Conservation (phyloP, 345 rosid species). For the Pugionium dolabratum region DNA sequence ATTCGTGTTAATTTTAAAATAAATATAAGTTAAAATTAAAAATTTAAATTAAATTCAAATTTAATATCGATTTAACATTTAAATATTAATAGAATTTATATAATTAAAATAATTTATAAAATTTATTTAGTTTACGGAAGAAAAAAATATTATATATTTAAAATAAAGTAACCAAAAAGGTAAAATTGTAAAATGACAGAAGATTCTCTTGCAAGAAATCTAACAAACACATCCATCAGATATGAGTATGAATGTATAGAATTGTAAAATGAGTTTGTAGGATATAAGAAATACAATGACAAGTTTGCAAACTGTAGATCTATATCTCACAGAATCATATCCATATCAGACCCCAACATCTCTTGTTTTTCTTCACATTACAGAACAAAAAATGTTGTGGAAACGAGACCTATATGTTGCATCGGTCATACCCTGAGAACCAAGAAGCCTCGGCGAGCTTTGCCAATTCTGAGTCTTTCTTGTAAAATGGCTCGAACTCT, state of each 20-base stretch:
- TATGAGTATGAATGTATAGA: not conserved
- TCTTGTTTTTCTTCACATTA: slow-evolving; percentile 20
- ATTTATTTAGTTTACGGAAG: too few species aligned
- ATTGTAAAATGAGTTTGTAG: slow-evolving; percentile 9
- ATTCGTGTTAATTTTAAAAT: too few species aligned
- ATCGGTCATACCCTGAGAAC: slow-evolving; percentile 91
- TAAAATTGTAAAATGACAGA: too few species aligned
- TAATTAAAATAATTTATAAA: too few species aligned
- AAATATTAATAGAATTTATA: too few species aligned
- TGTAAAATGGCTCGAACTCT: slow-evolving; percentile 62
- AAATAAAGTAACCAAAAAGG: too few species aligned
- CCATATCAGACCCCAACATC: slow-evolving; percentile 19
- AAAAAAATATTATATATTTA: too few species aligned
- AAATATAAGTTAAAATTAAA: too few species aligned
- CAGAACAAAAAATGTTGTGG: slow-evolving; percentile 23
- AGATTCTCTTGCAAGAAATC: not conserved
- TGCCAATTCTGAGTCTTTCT: slow-evolving; percentile 60
- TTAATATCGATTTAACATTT: too few species aligned
- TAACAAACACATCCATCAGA: not conserved
- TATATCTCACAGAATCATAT: slow-evolving; percentile 30
- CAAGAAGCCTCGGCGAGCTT: slow-evolving; percentile 69
- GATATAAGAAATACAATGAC: slow-evolving; percentile 24
- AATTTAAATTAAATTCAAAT: too few species aligned
- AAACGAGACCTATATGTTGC: slow-evolving; percentile 64
- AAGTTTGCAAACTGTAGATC: slow-evolving; percentile 19